Percentiles rank a stretch among this genome's conserved stretches.
phyloP scores from a whole-genome alignment of 176 grass and related monocot genomes.

The Rhynchospora breviuscula region DNA sequence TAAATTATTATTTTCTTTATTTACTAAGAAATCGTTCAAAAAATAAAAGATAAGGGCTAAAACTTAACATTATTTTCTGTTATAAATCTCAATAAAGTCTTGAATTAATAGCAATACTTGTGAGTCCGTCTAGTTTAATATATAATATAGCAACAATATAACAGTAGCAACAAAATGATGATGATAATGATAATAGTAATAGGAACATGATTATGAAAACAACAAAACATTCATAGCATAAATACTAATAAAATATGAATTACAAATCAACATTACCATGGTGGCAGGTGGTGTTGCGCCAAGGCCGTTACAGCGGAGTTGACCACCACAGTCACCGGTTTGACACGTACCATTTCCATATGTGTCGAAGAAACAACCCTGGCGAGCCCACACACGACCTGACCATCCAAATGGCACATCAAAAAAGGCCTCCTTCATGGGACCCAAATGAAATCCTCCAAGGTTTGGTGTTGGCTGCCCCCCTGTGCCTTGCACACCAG shows the following conservation, averaged over 20 bases:
- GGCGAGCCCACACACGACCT: slow-evolving; percentile 60
- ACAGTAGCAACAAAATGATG: neutral
- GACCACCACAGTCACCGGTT: slow-evolving; percentile 21
- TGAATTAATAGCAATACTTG: too few relatives aligned
- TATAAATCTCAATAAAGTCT: too few relatives aligned
- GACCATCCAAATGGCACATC: slow-evolving; percentile 63
- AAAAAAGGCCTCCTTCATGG: slow-evolving; percentile 52
- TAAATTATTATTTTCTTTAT: too few relatives aligned
- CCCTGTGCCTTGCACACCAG: slow-evolving; percentile 47
- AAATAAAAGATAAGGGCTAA: too few relatives aligned
- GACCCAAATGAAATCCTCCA: slow-evolving; percentile 60
- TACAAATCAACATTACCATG: slow-evolving; percentile 1
- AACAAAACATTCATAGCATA: neutral
- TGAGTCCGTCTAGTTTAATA: too few relatives aligned
- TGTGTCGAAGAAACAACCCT: slow-evolving; percentile 60
- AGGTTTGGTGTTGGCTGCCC: slow-evolving; percentile 50
- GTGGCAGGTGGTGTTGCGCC: slow-evolving; percentile 35
- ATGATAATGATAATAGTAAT: too few relatives aligned
- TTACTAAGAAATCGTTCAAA: too few relatives aligned
- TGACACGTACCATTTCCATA: slow-evolving; percentile 32
- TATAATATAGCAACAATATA: neutral
- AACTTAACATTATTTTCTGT: too few relatives aligned
- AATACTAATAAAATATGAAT: neutral
- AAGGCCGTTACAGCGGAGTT: slow-evolving; percentile 17
- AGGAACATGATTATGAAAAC: neutral